Conservation (phyloP, 495 filamentous ascomycete genomes). For the Penicillium chermesinum region DNA sequence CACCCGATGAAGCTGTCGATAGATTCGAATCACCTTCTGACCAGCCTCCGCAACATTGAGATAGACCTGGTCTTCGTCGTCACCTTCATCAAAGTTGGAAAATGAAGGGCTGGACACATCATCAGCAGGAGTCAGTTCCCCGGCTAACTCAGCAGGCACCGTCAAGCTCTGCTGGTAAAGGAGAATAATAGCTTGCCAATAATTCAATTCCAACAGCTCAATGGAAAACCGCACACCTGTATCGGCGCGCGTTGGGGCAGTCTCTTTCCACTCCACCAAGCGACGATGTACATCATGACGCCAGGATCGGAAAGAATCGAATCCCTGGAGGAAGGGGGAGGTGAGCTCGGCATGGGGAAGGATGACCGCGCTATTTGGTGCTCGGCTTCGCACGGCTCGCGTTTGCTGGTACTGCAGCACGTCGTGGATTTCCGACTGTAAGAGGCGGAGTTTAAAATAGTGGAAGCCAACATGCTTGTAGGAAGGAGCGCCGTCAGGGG, state of each 20-base stretch:
- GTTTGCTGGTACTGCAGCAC: constrained; percentile 88
- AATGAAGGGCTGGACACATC: constrained; percentile 59
- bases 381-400: constrained; percentile 38
- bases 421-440: constrained; percentile 94
- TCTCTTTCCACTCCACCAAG: constrained; percentile 80
- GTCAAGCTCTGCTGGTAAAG: constrained; percentile 88
- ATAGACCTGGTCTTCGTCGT: constrained; percentile 87
- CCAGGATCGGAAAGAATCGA: constrained; percentile 84
- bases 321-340: constrained; percentile 79
- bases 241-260: constrained; percentile 67
- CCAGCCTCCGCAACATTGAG: constrained; percentile 93
- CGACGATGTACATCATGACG: constrained; percentile 80
- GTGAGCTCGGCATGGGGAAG: constrained; percentile 74
- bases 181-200: constrained; percentile 98
- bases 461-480: constrained; percentile 89
- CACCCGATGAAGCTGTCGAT: constrained; percentile 81
- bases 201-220: constrained; percentile 87
- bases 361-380: constrained; percentile 56
- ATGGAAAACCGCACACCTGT: constrained; percentile 83
- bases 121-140: constrained; percentile 67
- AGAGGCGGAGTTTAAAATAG: constrained; percentile 83
- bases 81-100: constrained; percentile 53
- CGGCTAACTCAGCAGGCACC: constrained; percentile 77
- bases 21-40: constrained; percentile 84
- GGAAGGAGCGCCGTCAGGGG: constrained; percentile 52